Evolutionary conservation across 345 rosid species (phyloP).

Genomic region (Hirschfeldia incana): DNA sequence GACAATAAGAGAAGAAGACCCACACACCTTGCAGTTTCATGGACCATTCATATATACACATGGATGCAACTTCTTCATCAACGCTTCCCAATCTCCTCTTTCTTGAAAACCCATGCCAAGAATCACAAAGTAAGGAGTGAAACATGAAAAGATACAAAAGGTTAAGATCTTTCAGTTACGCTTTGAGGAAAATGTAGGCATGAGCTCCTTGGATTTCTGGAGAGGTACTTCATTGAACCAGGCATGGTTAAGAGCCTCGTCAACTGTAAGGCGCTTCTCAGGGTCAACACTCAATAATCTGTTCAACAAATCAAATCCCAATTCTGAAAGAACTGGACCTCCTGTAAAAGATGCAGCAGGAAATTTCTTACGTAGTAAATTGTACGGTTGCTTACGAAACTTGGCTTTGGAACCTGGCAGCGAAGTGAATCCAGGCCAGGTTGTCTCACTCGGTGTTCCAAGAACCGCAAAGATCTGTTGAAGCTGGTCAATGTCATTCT

Average conservation of each 20-base stretch:
- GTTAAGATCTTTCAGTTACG: slow-evolving; percentile 39
- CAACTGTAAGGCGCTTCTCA: slow-evolving; percentile 76
- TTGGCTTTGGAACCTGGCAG: slow-evolving; percentile 73
- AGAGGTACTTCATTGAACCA: slow-evolving; percentile 83
- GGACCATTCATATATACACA: slow-evolving; percentile 27
- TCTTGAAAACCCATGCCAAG: slow-evolving; percentile 22
- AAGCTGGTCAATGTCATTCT: slow-evolving; percentile 67
- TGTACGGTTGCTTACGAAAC: slow-evolving; percentile 69
- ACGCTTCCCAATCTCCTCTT: background rate
- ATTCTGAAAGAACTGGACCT: slow-evolving; percentile 69
- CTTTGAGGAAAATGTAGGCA: slow-evolving; percentile 66
- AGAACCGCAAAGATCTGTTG: slow-evolving; percentile 71
- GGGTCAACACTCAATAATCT: slow-evolving; percentile 69
- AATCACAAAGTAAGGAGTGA: slow-evolving; percentile 6
- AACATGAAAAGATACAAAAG: background rate
- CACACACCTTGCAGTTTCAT: slow-evolving; percentile 34
- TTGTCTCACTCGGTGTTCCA: slow-evolving; percentile 72
- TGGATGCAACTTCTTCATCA: background rate
- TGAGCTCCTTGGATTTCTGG: slow-evolving; percentile 64
- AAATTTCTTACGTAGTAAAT: slow-evolving; percentile 71
- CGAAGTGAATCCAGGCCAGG: slow-evolving; percentile 68
- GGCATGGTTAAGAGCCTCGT: slow-evolving; percentile 70
- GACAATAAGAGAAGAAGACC: slow-evolving; percentile 18
- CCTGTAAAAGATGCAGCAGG: slow-evolving; percentile 77
- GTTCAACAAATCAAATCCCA: slow-evolving; percentile 77